Evolutionary conservation across 495 filamentous ascomycete genomes (phyloP).

Genomic region (Penicillium canescens): DNA sequence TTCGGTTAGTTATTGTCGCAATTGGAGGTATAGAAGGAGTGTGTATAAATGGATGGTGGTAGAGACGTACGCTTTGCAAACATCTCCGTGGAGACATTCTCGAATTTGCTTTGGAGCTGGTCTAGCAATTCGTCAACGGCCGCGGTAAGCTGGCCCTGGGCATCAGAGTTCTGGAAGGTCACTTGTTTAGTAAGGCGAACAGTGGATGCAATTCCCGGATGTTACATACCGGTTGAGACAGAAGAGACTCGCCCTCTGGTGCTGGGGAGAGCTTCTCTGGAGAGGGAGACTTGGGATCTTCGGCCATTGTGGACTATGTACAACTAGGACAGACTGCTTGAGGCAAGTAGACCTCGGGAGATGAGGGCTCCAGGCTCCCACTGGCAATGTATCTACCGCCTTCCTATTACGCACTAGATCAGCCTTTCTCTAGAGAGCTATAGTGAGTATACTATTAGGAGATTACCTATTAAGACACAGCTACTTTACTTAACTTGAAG

Average conservation of each 20-base stretch:
- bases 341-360: neutral
- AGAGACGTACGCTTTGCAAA: constrained; percentile 76
- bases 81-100: constrained; percentile 76
- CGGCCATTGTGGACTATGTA: constrained; percentile 22
- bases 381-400: no score
- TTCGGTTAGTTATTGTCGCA: constrained; percentile 3
- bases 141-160: constrained; percentile 65
- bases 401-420: no score
- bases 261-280: constrained; percentile 16
- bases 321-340: neutral
- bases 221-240: constrained; percentile 23
- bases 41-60: neutral
- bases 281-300: constrained; percentile 12
- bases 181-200: constrained; percentile 7
- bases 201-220: neutral
- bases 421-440: no score
- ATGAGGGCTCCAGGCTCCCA: neutral
- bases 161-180: constrained; percentile 29
- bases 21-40: neutral
- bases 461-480: no score
- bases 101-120: constrained; percentile 80
- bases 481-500: no score
- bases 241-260: constrained; percentile 17
- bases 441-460: no score
- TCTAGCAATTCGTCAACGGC: constrained; percentile 85